phyloP scores from a whole-genome alignment of 306 rosid species.

The Amphicarpaea edgeworthii region DNA sequence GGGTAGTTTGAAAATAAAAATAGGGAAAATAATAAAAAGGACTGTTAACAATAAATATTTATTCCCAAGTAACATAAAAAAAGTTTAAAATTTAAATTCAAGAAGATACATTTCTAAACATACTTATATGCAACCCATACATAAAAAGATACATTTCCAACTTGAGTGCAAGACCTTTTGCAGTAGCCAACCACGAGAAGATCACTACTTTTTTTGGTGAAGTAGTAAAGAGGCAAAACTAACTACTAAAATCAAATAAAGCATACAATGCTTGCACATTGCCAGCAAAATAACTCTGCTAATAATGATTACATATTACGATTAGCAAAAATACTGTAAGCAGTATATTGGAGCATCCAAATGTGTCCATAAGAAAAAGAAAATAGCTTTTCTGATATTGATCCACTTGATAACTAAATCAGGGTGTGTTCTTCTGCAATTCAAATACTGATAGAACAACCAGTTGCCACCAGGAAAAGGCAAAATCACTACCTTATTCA shows the following conservation, averaged over 20 bases:
- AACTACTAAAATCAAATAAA: not conserved
- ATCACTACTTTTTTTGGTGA: too few species aligned
- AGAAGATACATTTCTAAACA: too few species aligned
- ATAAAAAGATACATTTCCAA: not conserved
- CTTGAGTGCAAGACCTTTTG: not conserved
- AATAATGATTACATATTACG: conserved; percentile 3
- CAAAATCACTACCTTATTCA: conserved; percentile 14
- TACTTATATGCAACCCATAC: too few species aligned
- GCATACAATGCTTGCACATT: not conserved
- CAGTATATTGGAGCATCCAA: conserved; percentile 2
- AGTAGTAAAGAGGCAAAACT: too few species aligned
- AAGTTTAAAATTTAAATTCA: not conserved
- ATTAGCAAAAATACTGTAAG: not conserved
- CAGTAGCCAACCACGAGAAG: not conserved
- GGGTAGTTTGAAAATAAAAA: not conserved
- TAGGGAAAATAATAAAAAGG: not conserved
- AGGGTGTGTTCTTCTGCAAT: conserved; percentile 33
- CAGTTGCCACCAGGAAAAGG: conserved; percentile 24
- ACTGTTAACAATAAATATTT: not conserved
- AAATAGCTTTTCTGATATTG: not conserved
- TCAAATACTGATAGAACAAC: conserved; percentile 33
- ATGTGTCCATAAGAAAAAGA: not conserved
- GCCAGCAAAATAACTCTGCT: conserved; percentile 6
- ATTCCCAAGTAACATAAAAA: not conserved
- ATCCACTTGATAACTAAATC: conserved; percentile 25